Conservation (phyloP, 345 rosid species). For the Populus pruinosa region DNA sequence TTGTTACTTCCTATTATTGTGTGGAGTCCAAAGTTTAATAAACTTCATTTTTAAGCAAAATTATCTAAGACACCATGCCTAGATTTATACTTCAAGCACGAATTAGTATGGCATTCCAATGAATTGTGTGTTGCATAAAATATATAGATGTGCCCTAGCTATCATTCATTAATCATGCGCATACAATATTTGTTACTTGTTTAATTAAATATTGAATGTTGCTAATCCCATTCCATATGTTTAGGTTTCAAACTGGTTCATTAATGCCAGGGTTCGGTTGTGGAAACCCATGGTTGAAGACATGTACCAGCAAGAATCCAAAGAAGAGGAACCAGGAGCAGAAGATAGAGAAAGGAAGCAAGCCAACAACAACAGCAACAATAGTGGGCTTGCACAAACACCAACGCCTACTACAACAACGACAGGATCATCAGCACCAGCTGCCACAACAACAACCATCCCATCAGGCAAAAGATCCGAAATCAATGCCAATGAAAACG, state of each 20-base stretch:
- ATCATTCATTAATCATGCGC: not conserved
- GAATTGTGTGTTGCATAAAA: too few relatives aligned
- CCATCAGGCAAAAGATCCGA: constrained; percentile 54
- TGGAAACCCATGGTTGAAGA: constrained; percentile 99
- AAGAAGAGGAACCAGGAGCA: constrained; percentile 41
- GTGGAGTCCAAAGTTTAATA: not conserved
- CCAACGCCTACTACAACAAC: constrained; percentile 20
- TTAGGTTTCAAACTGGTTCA: constrained; percentile 98
- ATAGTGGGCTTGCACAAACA: constrained; percentile 43
- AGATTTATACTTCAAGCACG: too few relatives aligned
- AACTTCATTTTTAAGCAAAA: not conserved
- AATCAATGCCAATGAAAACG: constrained; percentile 62
- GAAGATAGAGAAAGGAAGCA: constrained; percentile 38
- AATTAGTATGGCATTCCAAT: too few relatives aligned
- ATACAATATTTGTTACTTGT: not conserved
- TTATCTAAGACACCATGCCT: too few relatives aligned
- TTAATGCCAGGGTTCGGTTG: constrained; percentile 94
- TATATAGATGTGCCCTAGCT: too few relatives aligned
- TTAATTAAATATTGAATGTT: not conserved
- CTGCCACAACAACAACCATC: constrained; percentile 31
- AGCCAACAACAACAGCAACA: constrained; percentile 26
- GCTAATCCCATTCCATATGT: not conserved
- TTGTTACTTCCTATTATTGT: too few relatives aligned
- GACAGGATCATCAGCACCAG: constrained; percentile 25
- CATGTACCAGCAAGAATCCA: constrained; percentile 89